Evolutionary conservation across 352 stramenopile genomes (phyloP).

Genomic region (Globisporangium paddicum): DNA sequence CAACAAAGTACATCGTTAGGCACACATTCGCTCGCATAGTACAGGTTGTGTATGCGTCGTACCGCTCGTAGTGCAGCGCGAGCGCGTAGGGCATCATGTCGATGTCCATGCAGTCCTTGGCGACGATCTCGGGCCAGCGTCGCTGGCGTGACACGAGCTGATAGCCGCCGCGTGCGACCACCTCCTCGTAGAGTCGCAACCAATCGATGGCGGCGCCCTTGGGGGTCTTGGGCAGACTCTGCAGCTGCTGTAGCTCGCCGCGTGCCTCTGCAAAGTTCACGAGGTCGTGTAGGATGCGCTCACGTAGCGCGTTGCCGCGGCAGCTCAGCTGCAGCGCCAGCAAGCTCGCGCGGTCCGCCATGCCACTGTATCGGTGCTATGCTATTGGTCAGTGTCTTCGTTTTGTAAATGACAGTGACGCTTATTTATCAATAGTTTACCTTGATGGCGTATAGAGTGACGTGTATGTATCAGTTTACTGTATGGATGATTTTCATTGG

Average conservation of each 20-base stretch:
- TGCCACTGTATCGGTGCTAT: no score
- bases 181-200: slow-evolving; percentile 78
- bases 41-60: neutral
- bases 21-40: no score
- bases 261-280: slow-evolving; percentile 48
- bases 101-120: slow-evolving; percentile 41
- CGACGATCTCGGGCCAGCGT: slow-evolving; percentile 50
- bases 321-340: slow-evolving; percentile 68
- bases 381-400: neutral
- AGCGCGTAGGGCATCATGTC: slow-evolving; percentile 63
- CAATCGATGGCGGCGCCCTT: slow-evolving; percentile 59
- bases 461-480: neutral
- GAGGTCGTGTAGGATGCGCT: slow-evolving; percentile 56
- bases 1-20: neutral
- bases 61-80: slow-evolving; percentile 55
- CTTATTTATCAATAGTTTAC: neutral
- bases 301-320: slow-evolving; percentile 48
- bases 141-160: slow-evolving; percentile 39
- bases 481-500: neutral
- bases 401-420: neutral
- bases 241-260: slow-evolving; percentile 36
- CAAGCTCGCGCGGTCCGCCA: slow-evolving; percentile 30
- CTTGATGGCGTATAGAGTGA: neutral
- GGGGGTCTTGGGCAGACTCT: slow-evolving; percentile 45
- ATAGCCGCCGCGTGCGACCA: slow-evolving; percentile 62